Base-by-base conservation (phyloP, 805 yeast species). In the Candida patagonica region DNA sequence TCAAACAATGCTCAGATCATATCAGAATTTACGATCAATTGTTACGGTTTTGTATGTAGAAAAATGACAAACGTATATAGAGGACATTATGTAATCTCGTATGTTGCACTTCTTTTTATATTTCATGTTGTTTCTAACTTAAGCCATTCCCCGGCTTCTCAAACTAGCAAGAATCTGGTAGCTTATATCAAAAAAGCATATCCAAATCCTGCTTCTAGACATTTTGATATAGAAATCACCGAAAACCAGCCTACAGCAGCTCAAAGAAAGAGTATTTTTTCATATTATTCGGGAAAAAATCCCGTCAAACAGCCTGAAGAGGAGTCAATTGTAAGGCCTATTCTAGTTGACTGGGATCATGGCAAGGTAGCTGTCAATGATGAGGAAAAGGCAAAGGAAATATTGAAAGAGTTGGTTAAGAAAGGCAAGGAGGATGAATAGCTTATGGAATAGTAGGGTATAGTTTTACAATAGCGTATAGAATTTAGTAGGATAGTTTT, bases 291-390 rank as follows among this genome's bases (percentile, higher is more conserved):
- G 19, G 31, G 42, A 42, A 44, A 52, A 23, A 39, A 26, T 6
- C 15, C 30, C 5, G 15, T 30, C n/a, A 10, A 15, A 3, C 35
- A 34, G 12, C 15, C 25, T 5, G 25, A 30, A 9, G 32, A 39
- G 21, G 37, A 42, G 49, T 42, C 38, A 7, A 13, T 46, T 53
- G 46, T 66, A 58, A 46, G 62, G 49, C 80, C 80, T 1, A 57
- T 74, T 32, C 61, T 76, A 13, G 79, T 78, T 12, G 82, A 78
- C 56, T 78, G 83, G 82, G 74, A 71, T 46, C 66, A 74, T 48
- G 67, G 69, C 37, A 52, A 65, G 53, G 61, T 76, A 19, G 82
- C 83, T 2, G 67, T 70, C 30, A 67, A 73, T 47, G 58, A 60
- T 38, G 67, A 63, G 36, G 51, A 57, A 5, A 57, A 65, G 2